Conservation (phyloP, 2,329 filamentous ascomycete species). For the Neonectria magnoliae region DNA sequence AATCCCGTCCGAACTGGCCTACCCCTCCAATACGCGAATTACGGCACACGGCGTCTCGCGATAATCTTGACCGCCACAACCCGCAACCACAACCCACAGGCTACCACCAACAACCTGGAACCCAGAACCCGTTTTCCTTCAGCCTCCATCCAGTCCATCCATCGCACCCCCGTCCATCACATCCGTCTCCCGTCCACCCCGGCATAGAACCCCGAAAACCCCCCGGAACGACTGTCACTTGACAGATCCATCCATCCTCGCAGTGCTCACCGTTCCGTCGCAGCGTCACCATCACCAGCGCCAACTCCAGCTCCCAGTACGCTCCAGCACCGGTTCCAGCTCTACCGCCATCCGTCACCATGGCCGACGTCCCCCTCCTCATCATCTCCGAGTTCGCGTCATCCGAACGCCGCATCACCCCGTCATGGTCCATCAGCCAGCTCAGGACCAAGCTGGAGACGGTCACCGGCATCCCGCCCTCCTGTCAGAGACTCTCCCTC, state of each 20-base stretch:
- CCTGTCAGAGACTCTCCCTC: constrained; percentile 78
- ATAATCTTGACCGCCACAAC: constrained; percentile 39
- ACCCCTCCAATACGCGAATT: constrained; percentile 19
- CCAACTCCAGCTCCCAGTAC: background rate
- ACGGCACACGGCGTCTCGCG: constrained; percentile 37
- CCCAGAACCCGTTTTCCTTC: constrained; percentile 12
- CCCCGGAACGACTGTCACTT: constrained; percentile 13
- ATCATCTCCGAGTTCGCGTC: constrained; percentile 80
- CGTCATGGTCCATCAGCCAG: constrained; percentile 87
- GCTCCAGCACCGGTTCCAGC: background rate
- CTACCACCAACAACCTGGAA: background rate
- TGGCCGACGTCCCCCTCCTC: constrained; percentile 79
- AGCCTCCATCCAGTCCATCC: constrained; percentile 23
- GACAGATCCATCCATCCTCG: background rate
- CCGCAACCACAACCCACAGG: constrained; percentile 16
- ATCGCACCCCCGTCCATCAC: constrained; percentile 23
- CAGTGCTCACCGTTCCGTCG: background rate
- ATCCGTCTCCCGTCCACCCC: constrained; percentile 12
- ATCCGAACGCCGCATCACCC: constrained; percentile 90
- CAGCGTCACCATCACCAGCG: constrained; percentile 17
- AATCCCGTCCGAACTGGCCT: constrained; percentile 8
- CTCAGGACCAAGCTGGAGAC: constrained; percentile 90
- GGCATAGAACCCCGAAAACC: constrained; percentile 2
- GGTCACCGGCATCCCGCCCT: constrained; percentile 89
- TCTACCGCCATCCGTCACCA: constrained; percentile 44